Percentiles rank a stretch among this genome's conserved stretches.
Evolutionary conservation across 805 yeast species (phyloP).

Genomic region (Teunomyces panamensis): DNA sequence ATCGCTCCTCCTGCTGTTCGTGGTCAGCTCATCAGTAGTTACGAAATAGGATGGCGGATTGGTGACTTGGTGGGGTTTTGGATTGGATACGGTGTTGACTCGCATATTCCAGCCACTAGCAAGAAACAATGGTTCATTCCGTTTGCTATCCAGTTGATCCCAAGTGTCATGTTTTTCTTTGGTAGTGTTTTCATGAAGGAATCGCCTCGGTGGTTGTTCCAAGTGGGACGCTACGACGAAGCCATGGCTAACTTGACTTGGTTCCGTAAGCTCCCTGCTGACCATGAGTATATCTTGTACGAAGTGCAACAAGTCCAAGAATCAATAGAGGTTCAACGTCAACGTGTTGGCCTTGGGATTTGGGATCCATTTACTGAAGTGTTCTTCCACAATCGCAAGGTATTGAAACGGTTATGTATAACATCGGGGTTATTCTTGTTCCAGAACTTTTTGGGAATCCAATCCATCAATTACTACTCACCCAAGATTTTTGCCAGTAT

Average conservation of each 20-base stretch:
- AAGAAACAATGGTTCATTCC: slow-evolving; percentile 39
- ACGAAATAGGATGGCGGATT: slow-evolving; percentile 38
- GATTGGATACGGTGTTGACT: slow-evolving; percentile 33
- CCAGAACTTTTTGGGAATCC: slow-evolving; percentile 40
- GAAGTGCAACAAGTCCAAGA: slow-evolving; percentile 37
- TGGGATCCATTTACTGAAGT: slow-evolving; percentile 34
- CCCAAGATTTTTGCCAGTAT: slow-evolving; percentile 33
- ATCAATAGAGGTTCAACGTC: slow-evolving; percentile 27
- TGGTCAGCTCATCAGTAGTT: slow-evolving; percentile 29
- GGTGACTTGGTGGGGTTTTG: slow-evolving; percentile 41
- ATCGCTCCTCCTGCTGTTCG: slow-evolving; percentile 35
- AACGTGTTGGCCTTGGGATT: slow-evolving; percentile 29
- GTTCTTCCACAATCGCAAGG: slow-evolving; percentile 22
- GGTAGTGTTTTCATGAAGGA: slow-evolving; percentile 34
- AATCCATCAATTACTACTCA: slow-evolving; percentile 38
- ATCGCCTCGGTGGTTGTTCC: slow-evolving; percentile 36
- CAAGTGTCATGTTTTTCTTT: slow-evolving; percentile 31
- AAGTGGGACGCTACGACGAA: slow-evolving; percentile 27
- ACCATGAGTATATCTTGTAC: slow-evolving; percentile 32
- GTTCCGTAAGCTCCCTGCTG: slow-evolving; percentile 33
- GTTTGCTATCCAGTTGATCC: slow-evolving; percentile 38
- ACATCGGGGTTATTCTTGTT: slow-evolving; percentile 33
- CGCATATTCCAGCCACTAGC: slow-evolving; percentile 18
- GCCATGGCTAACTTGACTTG: slow-evolving; percentile 33
- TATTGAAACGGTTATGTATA: slow-evolving; percentile 27